Percentiles rank a stretch among this genome's conserved stretches.
Conservation (phyloP, 139 green algal genomes). For the Chlamydomonas eustigma region DNA sequence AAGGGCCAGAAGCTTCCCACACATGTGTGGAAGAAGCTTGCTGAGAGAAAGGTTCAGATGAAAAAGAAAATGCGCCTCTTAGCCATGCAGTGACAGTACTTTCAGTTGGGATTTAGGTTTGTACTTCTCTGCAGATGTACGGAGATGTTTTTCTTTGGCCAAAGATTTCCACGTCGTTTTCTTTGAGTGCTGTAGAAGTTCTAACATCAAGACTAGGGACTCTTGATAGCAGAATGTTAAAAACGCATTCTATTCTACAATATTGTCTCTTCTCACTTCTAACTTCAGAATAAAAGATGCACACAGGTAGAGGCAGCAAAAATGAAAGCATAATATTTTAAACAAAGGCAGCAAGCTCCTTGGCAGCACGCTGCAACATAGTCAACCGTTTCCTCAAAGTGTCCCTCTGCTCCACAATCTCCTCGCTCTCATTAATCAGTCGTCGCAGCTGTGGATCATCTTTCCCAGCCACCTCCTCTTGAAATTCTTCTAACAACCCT, state of each 20-base stretch:
- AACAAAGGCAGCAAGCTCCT: conserved; percentile 46
- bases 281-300: no score
- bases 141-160: no score
- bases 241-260: no score
- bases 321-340: no score
- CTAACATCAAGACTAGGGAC: no score
- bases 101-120: no score
- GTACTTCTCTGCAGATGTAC: no score
- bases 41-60: not conserved
- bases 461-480: conserved; percentile 66
- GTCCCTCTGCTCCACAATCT: conserved; percentile 63
- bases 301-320: no score
- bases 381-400: conserved; percentile 35
- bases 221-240: no score
- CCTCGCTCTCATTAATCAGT: conserved; percentile 82
- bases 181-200: no score
- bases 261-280: no score
- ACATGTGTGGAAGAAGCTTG: not conserved
- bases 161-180: no score
- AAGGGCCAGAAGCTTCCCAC: not conserved
- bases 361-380: conserved; percentile 44
- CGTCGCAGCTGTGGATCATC: conserved; percentile 71
- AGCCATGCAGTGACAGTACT: not conserved
- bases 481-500: conserved; percentile 63
- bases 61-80: not conserved